phyloP scores from a whole-genome alignment of 345 rosid genomes.

The Capsella bursapastoris region DNA sequence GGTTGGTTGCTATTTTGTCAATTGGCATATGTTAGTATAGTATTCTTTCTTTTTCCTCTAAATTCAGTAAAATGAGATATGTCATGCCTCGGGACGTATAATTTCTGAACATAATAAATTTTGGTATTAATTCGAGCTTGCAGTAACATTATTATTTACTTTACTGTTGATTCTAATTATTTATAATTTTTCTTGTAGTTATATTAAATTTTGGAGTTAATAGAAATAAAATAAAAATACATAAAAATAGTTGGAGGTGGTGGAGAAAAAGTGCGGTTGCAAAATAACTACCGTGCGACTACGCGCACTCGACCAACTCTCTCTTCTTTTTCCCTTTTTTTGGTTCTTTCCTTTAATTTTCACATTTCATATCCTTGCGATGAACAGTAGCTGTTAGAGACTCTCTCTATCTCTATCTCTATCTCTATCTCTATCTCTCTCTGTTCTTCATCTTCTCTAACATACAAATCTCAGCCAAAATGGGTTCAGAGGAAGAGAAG shows the following conservation, averaged over 20 bases:
- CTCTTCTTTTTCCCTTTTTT: not conserved
- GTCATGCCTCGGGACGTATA: too few relatives aligned
- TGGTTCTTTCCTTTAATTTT: not conserved
- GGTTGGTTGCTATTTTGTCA: too few relatives aligned
- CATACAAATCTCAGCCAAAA: not conserved
- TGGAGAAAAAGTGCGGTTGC: constrained; percentile 12
- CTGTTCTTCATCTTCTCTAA: not conserved
- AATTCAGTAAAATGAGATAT: too few relatives aligned
- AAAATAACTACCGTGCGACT: constrained; percentile 12
- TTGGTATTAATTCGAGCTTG: too few relatives aligned
- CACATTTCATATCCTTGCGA: constrained; percentile 2
- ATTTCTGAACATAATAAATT: too few relatives aligned
- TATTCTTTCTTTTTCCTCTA: too few relatives aligned
- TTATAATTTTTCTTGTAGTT: not conserved
- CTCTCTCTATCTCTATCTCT: not conserved
- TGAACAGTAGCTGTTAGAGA: not conserved
- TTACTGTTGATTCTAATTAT: too few relatives aligned
- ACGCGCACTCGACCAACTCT: constrained; percentile 29
- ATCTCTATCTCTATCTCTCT: not conserved
- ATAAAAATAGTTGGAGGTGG: not conserved
- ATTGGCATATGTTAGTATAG: too few relatives aligned
- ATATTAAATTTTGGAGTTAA: not conserved
- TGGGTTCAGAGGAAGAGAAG: constrained; percentile 39
- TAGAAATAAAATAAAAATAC: not conserved
- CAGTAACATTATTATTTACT: too few relatives aligned